Evolutionary conservation across 2,329 filamentous ascomycete species (phyloP).

Genomic region (Aspergillus luchuensis): DNA sequence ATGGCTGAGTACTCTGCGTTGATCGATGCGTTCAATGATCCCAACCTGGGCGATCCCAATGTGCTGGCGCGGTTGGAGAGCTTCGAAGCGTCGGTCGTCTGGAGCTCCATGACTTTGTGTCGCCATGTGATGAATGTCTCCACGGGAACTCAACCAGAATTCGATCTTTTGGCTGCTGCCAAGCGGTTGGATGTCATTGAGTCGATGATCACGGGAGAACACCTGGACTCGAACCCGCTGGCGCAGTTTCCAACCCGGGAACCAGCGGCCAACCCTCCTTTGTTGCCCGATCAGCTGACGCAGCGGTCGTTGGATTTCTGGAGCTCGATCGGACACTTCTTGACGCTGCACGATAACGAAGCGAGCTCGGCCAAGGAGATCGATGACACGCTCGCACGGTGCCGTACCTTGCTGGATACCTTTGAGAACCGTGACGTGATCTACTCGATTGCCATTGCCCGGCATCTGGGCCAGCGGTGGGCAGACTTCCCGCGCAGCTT

Average conservation of each 20-base stretch:
- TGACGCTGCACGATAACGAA: conserved; percentile 65
- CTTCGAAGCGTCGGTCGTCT: conserved; percentile 62
- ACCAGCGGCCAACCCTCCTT: conserved; percentile 38
- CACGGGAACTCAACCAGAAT: conserved; percentile 49
- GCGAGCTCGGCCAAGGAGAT: conserved; percentile 58
- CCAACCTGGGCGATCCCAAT: conserved; percentile 40
- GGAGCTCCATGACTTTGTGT: conserved; percentile 60
- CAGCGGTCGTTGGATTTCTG: conserved; percentile 76
- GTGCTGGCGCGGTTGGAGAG: conserved; percentile 48
- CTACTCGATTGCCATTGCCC: conserved; percentile 81
- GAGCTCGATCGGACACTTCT: conserved; percentile 73
- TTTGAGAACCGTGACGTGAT: conserved; percentile 87
- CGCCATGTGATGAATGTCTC: conserved; percentile 44
- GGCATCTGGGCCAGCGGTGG: conserved; percentile 70
- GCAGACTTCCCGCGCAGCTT: conserved; percentile 60
- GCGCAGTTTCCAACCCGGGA: conserved; percentile 46
- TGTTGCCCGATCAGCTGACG: conserved; percentile 54
- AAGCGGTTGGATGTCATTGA: conserved; percentile 76
- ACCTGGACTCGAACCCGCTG: conserved; percentile 56
- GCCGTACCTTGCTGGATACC: conserved; percentile 73
- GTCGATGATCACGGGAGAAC: conserved; percentile 71
- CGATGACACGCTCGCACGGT: conserved; percentile 64
- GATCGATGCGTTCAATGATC: conserved; percentile 52
- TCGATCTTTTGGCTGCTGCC: conserved; percentile 64
- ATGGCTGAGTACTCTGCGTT: conserved; percentile 69